phyloP scores from a whole-genome alignment of 2,329 filamentous ascomycete species.

The Penicillium sp. region DNA sequence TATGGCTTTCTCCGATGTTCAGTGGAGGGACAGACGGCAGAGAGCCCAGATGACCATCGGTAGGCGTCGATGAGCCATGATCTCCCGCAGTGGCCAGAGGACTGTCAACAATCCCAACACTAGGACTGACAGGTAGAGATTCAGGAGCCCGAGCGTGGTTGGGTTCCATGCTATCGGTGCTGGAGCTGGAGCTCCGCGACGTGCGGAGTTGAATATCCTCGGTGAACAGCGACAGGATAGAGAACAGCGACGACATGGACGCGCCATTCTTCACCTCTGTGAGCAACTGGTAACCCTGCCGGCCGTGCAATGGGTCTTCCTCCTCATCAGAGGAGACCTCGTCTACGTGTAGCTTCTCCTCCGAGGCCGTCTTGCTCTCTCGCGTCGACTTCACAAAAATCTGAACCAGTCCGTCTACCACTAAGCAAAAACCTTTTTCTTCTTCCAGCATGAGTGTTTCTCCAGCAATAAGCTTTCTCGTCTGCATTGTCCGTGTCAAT shows the following conservation, averaged over 20 bases:
- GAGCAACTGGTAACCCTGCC: constrained; percentile 86
- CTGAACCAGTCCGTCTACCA: constrained; percentile 92
- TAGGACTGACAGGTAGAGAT: constrained; percentile 39
- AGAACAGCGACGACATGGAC: constrained; percentile 97
- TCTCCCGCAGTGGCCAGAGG: constrained; percentile 25
- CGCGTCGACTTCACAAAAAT: constrained; percentile 93
- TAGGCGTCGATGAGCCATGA: constrained; percentile 15
- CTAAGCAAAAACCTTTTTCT: constrained; percentile 95
- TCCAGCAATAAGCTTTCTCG: constrained; percentile 87
- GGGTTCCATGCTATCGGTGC: constrained; percentile 32
- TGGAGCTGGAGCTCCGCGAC: constrained; percentile 51
- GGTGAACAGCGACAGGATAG: constrained; percentile 92
- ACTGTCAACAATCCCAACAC: constrained; percentile 23
- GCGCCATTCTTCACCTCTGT: constrained; percentile 97
- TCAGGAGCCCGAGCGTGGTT: constrained; percentile 28
- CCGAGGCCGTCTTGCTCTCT: constrained; percentile 33
- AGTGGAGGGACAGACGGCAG: constrained; percentile 68
- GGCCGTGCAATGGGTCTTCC: constrained; percentile 55
- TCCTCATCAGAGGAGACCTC: constrained; percentile 62
- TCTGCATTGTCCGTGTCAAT: constrained; percentile 96
- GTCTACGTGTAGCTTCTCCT: constrained; percentile 39
- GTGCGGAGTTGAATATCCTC: constrained; percentile 80
- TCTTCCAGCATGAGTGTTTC: constrained; percentile 94
- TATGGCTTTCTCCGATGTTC: constrained; percentile 55
- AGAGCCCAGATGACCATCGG: constrained; percentile 27